Evolutionary conservation across 2,329 filamentous ascomycete species (phyloP).

Genomic region (Phaeosphaeriaceae sp.): DNA sequence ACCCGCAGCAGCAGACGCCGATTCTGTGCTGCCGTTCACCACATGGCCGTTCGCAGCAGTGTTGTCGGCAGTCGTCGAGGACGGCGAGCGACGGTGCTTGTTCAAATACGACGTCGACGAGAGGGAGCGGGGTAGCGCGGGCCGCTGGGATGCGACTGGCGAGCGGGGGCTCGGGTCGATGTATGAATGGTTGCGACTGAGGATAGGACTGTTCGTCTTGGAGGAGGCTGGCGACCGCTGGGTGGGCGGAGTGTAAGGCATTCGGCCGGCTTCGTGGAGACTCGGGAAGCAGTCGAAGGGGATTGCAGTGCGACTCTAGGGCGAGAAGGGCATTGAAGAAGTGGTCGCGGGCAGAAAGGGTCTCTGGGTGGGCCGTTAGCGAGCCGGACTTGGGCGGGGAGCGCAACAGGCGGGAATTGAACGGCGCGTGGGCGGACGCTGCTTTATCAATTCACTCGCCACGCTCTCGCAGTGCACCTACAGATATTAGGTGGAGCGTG

Average conservation of each 20-base stretch:
- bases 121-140: slow-evolving; percentile 61
- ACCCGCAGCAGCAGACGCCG: slow-evolving; percentile 25
- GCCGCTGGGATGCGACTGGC: slow-evolving; percentile 46
- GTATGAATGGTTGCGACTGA: slow-evolving; percentile 61
- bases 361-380: slow-evolving; percentile 19
- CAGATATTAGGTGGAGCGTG: slow-evolving; percentile 28
- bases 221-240: slow-evolving; percentile 67
- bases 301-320: slow-evolving; percentile 41
- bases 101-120: slow-evolving; percentile 68
- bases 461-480: slow-evolving; percentile 10
- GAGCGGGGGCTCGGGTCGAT: slow-evolving; percentile 48
- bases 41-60: slow-evolving; percentile 37
- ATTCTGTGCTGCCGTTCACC: slow-evolving; percentile 28
- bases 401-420: slow-evolving; percentile 17
- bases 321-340: slow-evolving; percentile 52
- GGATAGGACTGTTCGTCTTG: slow-evolving; percentile 58
- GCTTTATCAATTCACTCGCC: slow-evolving; percentile 1
- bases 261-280: slow-evolving; percentile 58
- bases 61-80: slow-evolving; percentile 46
- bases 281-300: slow-evolving; percentile 41
- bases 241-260: slow-evolving; percentile 88
- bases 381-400: slow-evolving; percentile 8
- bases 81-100: slow-evolving; percentile 67
- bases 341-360: slow-evolving; percentile 30
- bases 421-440: slow-evolving; percentile 4